Percentiles rank a stretch among this genome's conserved stretches.
Conservation (phyloP, 2,329 filamentous ascomycete genomes). For the Alternaria sp. region DNA sequence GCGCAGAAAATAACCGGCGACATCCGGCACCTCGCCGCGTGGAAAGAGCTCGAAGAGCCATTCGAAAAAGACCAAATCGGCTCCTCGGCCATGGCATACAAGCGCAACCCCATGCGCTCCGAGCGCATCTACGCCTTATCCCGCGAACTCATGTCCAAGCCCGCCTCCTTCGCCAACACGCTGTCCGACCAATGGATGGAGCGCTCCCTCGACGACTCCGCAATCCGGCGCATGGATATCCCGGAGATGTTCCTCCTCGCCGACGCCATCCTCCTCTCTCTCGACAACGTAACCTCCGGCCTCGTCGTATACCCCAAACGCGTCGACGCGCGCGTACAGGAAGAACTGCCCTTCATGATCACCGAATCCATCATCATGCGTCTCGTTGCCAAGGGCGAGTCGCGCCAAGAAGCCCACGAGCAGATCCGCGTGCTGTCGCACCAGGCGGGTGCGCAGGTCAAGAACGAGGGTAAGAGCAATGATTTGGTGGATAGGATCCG, state of each 20-base stretch:
- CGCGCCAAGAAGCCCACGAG: constrained; percentile 84
- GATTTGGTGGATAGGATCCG: constrained; percentile 82
- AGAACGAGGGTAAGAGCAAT: constrained; percentile 75
- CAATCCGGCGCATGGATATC: constrained; percentile 65
- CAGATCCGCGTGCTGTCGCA: constrained; percentile 81
- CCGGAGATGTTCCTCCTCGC: constrained; percentile 58
- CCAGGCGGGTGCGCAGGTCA: constrained; percentile 74
- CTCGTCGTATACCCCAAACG: constrained; percentile 78
- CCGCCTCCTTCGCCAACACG: constrained; percentile 66
- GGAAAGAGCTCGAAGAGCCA: constrained; percentile 87
- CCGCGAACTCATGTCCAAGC: constrained; percentile 61
- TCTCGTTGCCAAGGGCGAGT: constrained; percentile 71
- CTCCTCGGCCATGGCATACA: constrained; percentile 64
- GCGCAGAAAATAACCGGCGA: constrained; percentile 76
- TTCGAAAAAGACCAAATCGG: constrained; percentile 74
- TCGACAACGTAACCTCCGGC: constrained; percentile 76
- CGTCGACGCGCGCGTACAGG: constrained; percentile 68
- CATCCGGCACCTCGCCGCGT: constrained; percentile 73
- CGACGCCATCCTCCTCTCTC: constrained; percentile 66
- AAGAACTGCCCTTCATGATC: constrained; percentile 87
- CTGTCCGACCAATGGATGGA: constrained; percentile 79
- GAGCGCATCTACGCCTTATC: constrained; percentile 67
- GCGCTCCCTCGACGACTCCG: constrained; percentile 77
- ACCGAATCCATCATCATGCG: constrained; percentile 68
- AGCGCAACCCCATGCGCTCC: constrained; percentile 65